These are phyloP conservation scores for Aspergillus campestris DNA, from an alignment of 495 filamentous ascomycete genomes.

Conservation along the genomic window DNA sequence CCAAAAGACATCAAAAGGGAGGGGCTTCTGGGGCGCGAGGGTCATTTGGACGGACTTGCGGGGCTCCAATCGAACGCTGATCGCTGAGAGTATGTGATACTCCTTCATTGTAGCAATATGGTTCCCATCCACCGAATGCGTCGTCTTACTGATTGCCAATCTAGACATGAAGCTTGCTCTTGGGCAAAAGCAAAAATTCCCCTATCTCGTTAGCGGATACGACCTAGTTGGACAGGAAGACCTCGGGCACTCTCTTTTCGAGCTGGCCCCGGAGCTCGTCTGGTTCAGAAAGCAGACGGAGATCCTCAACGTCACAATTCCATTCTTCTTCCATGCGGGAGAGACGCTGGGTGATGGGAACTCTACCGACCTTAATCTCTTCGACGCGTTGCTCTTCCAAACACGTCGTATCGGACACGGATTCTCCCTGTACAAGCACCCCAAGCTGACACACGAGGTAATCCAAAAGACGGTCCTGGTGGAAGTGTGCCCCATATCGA, in stretches of 20 bases:
- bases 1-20: constrained; percentile 1
- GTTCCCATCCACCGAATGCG: background rate
- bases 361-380: constrained; percentile 14
- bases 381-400: constrained; percentile 13
- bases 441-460: constrained; percentile 9
- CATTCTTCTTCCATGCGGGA: constrained; percentile 18
- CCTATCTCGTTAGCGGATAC: constrained; percentile 13
- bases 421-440: constrained; percentile 17
- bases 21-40: constrained; percentile 11
- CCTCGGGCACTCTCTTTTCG: constrained; percentile 10
- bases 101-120: too few species aligned
- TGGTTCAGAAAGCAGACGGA: constrained; percentile 14
- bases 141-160: background rate
- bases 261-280: constrained; percentile 11
- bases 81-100: constrained; percentile 1
- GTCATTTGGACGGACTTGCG: constrained; percentile 11
- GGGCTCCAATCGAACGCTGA: background rate
- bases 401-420: constrained; percentile 17
- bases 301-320: constrained; percentile 8
- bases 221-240: constrained; percentile 17
- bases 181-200: constrained; percentile 7
- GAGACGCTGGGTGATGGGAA: constrained; percentile 17
- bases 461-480: constrained; percentile 11
- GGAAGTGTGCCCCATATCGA: constrained; percentile 17
- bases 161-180: constrained; percentile 11